phyloP scores from a whole-genome alignment of 1,139 yeast species.

The Candida tetrigidarum region DNA sequence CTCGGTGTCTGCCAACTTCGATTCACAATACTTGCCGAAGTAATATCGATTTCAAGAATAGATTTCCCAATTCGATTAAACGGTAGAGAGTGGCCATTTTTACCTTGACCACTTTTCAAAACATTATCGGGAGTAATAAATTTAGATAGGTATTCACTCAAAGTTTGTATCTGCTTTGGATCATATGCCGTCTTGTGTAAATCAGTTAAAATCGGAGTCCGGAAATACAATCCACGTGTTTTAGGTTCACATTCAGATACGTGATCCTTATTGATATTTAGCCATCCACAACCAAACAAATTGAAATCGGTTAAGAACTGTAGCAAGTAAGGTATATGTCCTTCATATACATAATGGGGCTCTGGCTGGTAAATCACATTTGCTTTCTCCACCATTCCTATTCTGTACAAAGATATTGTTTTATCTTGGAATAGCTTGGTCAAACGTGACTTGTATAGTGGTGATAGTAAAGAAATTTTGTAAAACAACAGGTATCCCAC shows the following conservation, averaged over 20 bases:
- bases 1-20: conserved; percentile 48
- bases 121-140: conserved; percentile 30
- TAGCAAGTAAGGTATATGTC: conserved; percentile 76
- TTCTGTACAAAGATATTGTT: conserved; percentile 25
- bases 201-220: conserved; percentile 37
- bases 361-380: conserved; percentile 6
- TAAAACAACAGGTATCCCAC: conserved; percentile 65
- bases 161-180: conserved; percentile 10
- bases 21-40: conserved; percentile 62
- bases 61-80: conserved; percentile 57
- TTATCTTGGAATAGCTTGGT: conserved; percentile 63
- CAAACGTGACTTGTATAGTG: conserved; percentile 61
- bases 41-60: conserved; percentile 70
- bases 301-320: conserved; percentile 88
- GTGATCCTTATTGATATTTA: conserved; percentile 35
- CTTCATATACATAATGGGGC: conserved; percentile 52
- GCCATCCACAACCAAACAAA: conserved; percentile 83
- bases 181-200: conserved; percentile 9
- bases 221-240: conserved; percentile 30
- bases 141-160: conserved; percentile 19
- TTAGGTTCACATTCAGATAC: conserved; percentile 10
- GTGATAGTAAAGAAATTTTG: conserved; percentile 71
- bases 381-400: conserved; percentile 8
- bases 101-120: conserved; percentile 17
- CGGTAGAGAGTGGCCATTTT: conserved; percentile 28